Evolutionary conservation across 371 early-diverging fungal species (phyloP), one percentile per base, ranked within the genome.

Genomic region (Lichtheimia ramosa): DNA sequence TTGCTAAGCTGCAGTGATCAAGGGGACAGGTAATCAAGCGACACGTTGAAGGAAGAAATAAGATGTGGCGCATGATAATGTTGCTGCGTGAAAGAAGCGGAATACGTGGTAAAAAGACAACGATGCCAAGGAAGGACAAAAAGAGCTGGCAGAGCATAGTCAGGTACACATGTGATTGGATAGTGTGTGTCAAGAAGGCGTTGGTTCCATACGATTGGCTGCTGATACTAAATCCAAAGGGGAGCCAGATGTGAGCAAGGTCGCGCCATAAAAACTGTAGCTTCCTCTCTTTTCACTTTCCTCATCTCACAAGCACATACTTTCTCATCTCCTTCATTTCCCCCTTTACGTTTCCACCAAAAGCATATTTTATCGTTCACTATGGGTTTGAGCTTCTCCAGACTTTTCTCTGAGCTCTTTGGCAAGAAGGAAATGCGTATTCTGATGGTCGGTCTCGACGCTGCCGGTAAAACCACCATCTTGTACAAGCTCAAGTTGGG

Each of bases 381-480:
- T 14, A 81, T 81, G 81, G 81, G 81, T 62, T 63, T 81, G 28
- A 72, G 71, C 62, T 75, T 81, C 63, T 77, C 78, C 40, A 68
- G 63, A 56, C 58, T 81, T 51, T 77, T 77, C 48, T 54, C 66
- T 57, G 73, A 72, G 51, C 81, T 81, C 55, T 81, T 77, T 50
- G 94, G 96, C 62, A 88, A 90, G 68, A 93, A 89, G 79, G 97
- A 99, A 69, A 91, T 96, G 65, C 93, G 97, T 65, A 97, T 99
- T 64, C 83, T 99, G 56, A 96, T 99, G 74, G 89, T 99, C 16
- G 99, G 98, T 49, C 85, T 96, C 54, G 96, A 96, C 81, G 96
- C 94, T 14, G 98, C 99, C 18, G 99, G 99, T 69, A 99, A 99
- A 77, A 99, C 99, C 15, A 97, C 99, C 68, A 95, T 99, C 75